Conservation (phyloP, 805 yeast genomes). For the Hanseniaspora lachancei region DNA sequence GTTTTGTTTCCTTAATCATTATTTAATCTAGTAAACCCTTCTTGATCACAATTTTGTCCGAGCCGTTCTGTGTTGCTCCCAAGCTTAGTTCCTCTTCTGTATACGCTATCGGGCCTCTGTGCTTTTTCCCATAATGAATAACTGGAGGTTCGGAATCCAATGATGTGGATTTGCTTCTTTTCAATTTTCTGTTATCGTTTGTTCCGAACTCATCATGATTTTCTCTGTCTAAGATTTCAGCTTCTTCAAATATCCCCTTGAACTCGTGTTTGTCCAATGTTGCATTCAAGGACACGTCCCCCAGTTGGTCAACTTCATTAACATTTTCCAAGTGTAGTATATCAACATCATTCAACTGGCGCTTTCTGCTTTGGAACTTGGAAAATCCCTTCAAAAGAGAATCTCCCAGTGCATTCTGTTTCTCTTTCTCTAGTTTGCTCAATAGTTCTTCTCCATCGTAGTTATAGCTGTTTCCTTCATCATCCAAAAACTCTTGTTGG, state of each 20-base stretch:
- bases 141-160: slow-evolving; percentile 8
- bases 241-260: slow-evolving; percentile 8
- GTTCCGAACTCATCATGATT: neutral
- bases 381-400: slow-evolving; percentile 3
- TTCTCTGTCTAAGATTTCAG: neutral
- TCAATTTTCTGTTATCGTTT: neutral
- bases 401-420: neutral
- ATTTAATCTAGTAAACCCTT: slow-evolving; percentile 7
- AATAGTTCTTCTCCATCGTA: slow-evolving; percentile 1
- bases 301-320: neutral
- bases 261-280: neutral
- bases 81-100: slow-evolving; percentile 4
- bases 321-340: neutral
- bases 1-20: too few relatives aligned
- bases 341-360: neutral
- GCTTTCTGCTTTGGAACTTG: slow-evolving; percentile 6
- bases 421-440: neutral
- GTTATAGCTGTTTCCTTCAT: slow-evolving; percentile 4
- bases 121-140: slow-evolving; percentile 1
- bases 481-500: slow-evolving; percentile 6
- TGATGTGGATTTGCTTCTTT: neutral
- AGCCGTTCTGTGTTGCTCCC: slow-evolving; percentile 2
- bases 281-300: neutral
- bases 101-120: slow-evolving; percentile 1
- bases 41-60: neutral